Base-by-base conservation (phyloP, 2,329 filamentous ascomycete species). In the Fusarium pininemorale region DNA sequence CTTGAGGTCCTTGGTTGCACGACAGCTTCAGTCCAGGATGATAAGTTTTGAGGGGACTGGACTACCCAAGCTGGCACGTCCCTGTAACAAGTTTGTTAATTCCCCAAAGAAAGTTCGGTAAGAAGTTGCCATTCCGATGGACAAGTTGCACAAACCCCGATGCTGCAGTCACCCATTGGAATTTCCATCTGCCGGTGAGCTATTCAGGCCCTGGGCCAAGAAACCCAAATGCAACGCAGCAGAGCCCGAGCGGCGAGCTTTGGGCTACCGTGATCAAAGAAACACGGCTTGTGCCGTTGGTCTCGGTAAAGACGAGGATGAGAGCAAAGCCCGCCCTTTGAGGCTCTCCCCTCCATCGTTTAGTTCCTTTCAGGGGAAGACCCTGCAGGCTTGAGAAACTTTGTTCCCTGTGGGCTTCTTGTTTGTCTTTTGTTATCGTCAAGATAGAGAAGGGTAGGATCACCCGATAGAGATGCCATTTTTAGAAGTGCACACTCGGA, bases 1-100 rank as follows among this genome's bases (percentile, higher is more conserved):
- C 51, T 39, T n/a, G 41, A 75, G 73, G 72, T 76, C 71, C 69
- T 76, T 75, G 68, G 56, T 69, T 65, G 44, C 60, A 66, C 59
- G 39, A 60, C 74, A 66, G 63, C 58, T 42, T 45, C 51, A 30
- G 58, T 61, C 72, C 64, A 71, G 74, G 66, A 37, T 35, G 0
- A 53, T 60, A 20, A 5, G 35, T 47, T n/a, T 67, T 13, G 32
- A 62, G 28, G 53, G 51, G 55, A 47, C 47, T 38, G 32, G 32
- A 35, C 15, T 35, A 35, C 32, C 15, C 50, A 54, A 28, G 55
- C 41, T 57, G 28, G 42, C 45, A 54, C 22, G 26, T 42, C 38
- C 55, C 62, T 16, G 16, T 20, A 60, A 39, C 48, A 44, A 56
- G 41, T 66, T 57, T 63, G 38, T 60, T 70, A 39, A 58, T 57